A percentile compares a stretch with the other conserved stretches of the same genome.
Evolutionary conservation across 2,329 filamentous ascomycete species (phyloP).

Genomic region (Metarhizium anisopliae): DNA sequence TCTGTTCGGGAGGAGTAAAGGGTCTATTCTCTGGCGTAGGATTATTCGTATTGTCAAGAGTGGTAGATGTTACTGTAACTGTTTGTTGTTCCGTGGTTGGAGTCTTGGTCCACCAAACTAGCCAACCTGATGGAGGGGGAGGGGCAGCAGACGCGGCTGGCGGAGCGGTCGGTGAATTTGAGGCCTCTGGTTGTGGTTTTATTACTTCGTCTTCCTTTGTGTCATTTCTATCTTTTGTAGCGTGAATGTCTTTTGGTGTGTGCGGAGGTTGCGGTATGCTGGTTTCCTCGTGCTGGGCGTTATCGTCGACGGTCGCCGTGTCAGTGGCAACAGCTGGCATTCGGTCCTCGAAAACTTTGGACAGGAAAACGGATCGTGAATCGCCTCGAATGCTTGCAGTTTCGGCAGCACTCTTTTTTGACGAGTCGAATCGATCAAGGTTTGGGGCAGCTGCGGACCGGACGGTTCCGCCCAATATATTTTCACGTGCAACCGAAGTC

Average conservation of each 20-base stretch:
- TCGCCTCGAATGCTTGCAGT: constrained; percentile 20
- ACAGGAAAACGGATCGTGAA: constrained; percentile 13
- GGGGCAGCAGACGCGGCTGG: constrained; percentile 6
- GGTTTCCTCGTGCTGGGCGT: constrained; percentile 1
- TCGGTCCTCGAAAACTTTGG: constrained; percentile 17
- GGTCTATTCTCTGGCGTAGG: constrained; percentile 12
- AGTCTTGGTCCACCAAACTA: constrained; percentile 39
- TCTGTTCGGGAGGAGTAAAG: constrained; percentile 14
- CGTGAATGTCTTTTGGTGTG: not conserved
- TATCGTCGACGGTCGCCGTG: not conserved
- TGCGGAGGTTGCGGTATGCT: constrained; percentile 1
- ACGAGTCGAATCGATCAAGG: constrained; percentile 39
- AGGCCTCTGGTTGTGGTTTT: not conserved
- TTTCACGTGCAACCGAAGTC: constrained; percentile 51
- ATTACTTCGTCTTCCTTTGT: not conserved
- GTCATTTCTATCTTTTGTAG: not conserved
- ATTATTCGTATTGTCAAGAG: constrained; percentile 3
- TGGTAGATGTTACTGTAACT: constrained; percentile 8
- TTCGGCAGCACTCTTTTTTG: constrained; percentile 25
- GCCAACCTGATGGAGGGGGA: constrained; percentile 38
- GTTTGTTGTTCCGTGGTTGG: constrained; percentile 11
- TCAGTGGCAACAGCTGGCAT: constrained; percentile 1
- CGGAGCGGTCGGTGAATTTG: constrained; percentile 1
- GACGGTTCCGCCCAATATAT: constrained; percentile 48
- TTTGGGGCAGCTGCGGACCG: constrained; percentile 37